Percentiles rank a stretch among this genome's conserved stretches.
Conservation (phyloP, 768 basidiomycete genomes). For the Panaeolus cyanescens region DNA sequence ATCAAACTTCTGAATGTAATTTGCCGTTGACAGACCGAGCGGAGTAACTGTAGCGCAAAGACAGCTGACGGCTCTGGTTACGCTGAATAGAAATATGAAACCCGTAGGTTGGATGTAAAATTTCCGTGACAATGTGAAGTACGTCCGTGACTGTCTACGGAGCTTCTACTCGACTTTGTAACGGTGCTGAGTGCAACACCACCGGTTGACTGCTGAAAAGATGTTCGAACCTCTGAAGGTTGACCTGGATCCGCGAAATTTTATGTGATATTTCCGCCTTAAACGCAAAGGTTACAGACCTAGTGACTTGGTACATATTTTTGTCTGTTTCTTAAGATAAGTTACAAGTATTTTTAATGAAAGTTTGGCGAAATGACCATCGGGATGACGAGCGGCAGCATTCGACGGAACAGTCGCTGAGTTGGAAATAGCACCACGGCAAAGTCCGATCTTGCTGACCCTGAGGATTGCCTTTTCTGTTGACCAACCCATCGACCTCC, state of each 20-base stretch:
- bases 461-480: neutral
- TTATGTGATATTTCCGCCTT: neutral
- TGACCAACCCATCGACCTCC: neutral
- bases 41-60: neutral
- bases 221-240: neutral
- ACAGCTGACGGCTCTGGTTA: neutral
- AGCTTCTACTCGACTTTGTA: neutral
- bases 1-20: neutral
- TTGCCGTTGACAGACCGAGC: neutral
- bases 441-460: neutral
- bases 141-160: neutral
- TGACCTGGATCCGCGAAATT: neutral
- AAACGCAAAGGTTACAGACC: neutral
- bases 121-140: neutral
- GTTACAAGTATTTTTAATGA: neutral
- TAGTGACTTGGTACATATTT: neutral
- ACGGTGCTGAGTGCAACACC: neutral
- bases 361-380: neutral
- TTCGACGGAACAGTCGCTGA: constrained; percentile 1
- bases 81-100: neutral
- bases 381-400: neutral
- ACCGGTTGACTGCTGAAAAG: neutral
- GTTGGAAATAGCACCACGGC: neutral
- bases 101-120: neutral
- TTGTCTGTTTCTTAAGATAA: neutral